phyloP scores from a whole-genome alignment of 2,329 filamentous ascomycete species.

The Reticulascus tulasneorum region DNA sequence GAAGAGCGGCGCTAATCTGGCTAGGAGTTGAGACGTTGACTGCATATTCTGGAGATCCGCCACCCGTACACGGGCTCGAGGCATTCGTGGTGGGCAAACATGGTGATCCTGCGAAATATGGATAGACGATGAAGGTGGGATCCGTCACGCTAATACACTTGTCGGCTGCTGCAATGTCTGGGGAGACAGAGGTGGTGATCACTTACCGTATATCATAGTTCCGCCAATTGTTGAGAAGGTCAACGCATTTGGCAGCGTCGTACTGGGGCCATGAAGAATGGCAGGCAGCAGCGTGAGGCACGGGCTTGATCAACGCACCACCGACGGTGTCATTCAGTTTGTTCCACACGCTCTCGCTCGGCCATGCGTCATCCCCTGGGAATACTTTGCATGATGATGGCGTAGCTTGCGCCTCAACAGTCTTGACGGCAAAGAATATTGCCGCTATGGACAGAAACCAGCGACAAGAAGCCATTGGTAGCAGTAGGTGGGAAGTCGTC shows the following conservation, averaged over 20 bases:
- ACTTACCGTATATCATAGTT: conserved; percentile 31
- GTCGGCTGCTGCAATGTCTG: neutral
- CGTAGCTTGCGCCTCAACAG: neutral
- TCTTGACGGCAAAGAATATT: too few relatives aligned
- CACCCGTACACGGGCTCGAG: conserved; percentile 16
- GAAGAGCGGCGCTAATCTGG: too few relatives aligned
- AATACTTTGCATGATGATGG: conserved; percentile 10
- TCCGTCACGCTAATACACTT: conserved; percentile 18
- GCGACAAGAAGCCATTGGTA: too few relatives aligned
- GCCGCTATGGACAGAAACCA: too few relatives aligned
- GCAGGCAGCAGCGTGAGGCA: conserved; percentile 28
- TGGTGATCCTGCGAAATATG: conserved; percentile 36
- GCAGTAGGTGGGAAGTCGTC: too few relatives aligned
- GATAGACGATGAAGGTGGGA: conserved; percentile 29
- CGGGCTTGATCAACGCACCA: conserved; percentile 4
- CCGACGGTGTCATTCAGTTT: conserved; percentile 4
- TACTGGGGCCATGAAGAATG: conserved; percentile 31
- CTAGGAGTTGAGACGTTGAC: too few relatives aligned
- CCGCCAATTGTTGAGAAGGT: conserved; percentile 23
- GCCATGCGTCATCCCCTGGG: conserved; percentile 9
- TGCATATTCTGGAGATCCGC: too few relatives aligned
- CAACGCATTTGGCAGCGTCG: conserved; percentile 28
- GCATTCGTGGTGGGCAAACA: conserved; percentile 28
- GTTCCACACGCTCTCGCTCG: conserved; percentile 1
- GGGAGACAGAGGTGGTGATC: conserved; percentile 11